phyloP scores from a whole-genome alignment of 176 grass and related monocot genomes.

The Aegilops umbellulata region DNA sequence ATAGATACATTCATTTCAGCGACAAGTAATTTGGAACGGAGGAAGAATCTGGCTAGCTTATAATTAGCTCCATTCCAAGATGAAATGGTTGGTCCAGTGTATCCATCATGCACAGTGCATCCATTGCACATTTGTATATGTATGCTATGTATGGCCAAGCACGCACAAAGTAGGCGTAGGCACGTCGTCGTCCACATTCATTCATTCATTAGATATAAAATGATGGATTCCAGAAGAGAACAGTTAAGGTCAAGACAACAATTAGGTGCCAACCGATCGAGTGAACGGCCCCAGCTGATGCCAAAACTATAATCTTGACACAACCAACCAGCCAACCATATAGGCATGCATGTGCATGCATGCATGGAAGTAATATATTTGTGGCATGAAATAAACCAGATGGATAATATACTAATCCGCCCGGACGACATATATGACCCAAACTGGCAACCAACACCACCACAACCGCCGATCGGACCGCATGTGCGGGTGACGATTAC shows the following conservation, averaged over 20 bases:
- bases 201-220: too few relatives aligned
- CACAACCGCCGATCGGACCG: too few relatives aligned
- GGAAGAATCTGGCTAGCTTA: background rate
- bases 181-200: background rate
- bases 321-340: background rate
- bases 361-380: background rate
- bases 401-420: too few relatives aligned
- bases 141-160: background rate
- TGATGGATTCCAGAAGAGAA: background rate
- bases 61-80: background rate
- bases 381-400: too few relatives aligned
- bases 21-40: too few relatives aligned
- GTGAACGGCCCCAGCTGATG: background rate
- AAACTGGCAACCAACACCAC: background rate
- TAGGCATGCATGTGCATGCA: background rate
- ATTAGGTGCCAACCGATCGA: conserved; percentile 28
- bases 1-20: too few relatives aligned
- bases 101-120: background rate
- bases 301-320: conserved; percentile 15
- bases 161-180: conserved; percentile 6
- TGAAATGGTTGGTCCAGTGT: conserved; percentile 15
- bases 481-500: too few relatives aligned
- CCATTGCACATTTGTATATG: background rate
- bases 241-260: background rate
- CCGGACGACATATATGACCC: too few relatives aligned